Percentiles rank a stretch among this genome's conserved stretches.
Conservation (phyloP, 768 basidiomycete genomes). For the Hypholoma sublateritium region DNA sequence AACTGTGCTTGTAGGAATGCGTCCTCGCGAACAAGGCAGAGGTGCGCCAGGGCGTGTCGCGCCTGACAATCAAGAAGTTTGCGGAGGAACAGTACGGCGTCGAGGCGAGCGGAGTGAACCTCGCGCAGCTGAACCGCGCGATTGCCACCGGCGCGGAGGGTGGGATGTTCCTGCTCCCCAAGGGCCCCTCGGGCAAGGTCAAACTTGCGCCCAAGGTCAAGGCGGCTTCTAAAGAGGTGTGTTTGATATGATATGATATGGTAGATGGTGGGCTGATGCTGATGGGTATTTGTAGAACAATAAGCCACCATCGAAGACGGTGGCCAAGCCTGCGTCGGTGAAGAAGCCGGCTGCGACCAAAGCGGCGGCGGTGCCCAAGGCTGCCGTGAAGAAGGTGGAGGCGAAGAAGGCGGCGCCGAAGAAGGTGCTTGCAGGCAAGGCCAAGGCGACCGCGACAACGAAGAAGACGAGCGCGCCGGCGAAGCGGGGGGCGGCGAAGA, state of each 20-base stretch:
- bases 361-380: conserved; percentile 33
- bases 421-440: conserved; percentile 28
- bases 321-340: conserved; percentile 30
- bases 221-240: conserved; percentile 61
- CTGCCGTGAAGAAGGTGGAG: conserved; percentile 4
- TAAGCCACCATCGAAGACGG: conserved; percentile 43
- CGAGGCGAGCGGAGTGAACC: conserved; percentile 64
- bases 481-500: conserved; percentile 61
- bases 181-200: conserved; percentile 45
- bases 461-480: conserved; percentile 29
- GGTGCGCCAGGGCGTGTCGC: conserved; percentile 70
- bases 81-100: conserved; percentile 83
- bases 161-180: conserved; percentile 48
- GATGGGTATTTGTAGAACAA: conserved; percentile 36
- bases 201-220: conserved; percentile 70
- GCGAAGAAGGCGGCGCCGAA: conserved; percentile 19
- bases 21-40: conserved; percentile 67
- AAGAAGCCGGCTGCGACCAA: conserved; percentile 40
- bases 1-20: conserved; percentile 55
- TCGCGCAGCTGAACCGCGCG: conserved; percentile 75
- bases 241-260: conserved; percentile 9
- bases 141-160: conserved; percentile 57
- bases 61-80: conserved; percentile 83
- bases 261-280: conserved; percentile 2
- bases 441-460: conserved; percentile 31